phyloP scores from a whole-genome alignment of 257 asterid genomes.

The Echites panduratus region DNA sequence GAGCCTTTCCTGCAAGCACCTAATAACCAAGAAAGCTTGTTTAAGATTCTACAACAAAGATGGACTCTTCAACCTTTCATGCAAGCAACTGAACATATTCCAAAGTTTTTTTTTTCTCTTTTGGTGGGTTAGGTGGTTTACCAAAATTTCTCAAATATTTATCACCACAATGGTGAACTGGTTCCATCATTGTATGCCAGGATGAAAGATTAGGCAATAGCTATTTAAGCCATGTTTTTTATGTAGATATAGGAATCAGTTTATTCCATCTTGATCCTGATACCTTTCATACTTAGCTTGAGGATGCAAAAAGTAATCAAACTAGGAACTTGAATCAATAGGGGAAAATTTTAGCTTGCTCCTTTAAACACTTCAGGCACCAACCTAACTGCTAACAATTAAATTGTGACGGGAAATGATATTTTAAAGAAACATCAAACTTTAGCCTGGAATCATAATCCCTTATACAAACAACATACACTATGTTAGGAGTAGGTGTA shows the following conservation, averaged over 20 bases:
- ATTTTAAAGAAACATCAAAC: neutral
- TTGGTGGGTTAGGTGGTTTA: too few species aligned
- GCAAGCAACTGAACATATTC: neutral
- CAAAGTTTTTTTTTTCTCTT: neutral
- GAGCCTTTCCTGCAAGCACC: conserved; percentile 94
- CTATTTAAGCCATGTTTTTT: neutral
- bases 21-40: conserved; percentile 25
- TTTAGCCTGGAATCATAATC: neutral
- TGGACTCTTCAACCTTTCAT: neutral
- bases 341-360: neutral
- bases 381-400: neutral
- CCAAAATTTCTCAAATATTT: neutral
- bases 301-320: neutral
- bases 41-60: neutral
- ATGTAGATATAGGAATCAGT: neutral
- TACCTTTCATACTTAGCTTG: neutral
- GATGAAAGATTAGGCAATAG: neutral
- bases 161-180: neutral
- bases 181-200: neutral
- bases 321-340: neutral
- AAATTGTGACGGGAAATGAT: neutral
- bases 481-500: neutral
- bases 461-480: neutral
- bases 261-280: neutral
- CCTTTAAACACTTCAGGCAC: neutral